Percentiles rank a stretch among this genome's conserved stretches.
phyloP scores from a whole-genome alignment of 108 stramenopile genomes.

The Asterionellopsis glacialis region DNA sequence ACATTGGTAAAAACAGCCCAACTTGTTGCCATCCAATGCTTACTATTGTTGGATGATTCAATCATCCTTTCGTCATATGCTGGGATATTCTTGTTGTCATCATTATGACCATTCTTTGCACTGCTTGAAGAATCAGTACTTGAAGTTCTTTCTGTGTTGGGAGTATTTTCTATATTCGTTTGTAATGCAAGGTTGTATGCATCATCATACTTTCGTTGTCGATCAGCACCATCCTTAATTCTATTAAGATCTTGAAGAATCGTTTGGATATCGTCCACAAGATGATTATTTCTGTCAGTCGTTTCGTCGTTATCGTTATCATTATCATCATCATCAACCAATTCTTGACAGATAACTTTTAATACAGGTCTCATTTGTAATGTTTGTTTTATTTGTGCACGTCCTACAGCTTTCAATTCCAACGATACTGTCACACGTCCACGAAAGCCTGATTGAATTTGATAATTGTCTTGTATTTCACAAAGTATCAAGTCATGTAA shows the following conservation, averaged over 20 bases:
- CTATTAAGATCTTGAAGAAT: neutral
- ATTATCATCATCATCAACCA: neutral
- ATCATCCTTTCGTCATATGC: neutral
- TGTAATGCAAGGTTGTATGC: too few relatives aligned
- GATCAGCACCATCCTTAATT: neutral
- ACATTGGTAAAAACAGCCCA: constrained; percentile 1
- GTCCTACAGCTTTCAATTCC: constrained; percentile 2
- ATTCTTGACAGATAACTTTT: neutral
- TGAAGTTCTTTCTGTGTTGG: too few relatives aligned
- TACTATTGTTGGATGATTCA: neutral
- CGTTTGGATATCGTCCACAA: neutral
- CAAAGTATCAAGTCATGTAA: neutral
- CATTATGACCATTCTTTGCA: too few relatives aligned
- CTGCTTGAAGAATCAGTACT: too few relatives aligned
- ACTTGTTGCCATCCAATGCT: constrained; percentile 1
- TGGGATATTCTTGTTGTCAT: too few relatives aligned
- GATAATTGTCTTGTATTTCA: constrained; percentile 4
- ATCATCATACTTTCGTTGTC: too few relatives aligned
- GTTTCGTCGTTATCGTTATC: neutral
- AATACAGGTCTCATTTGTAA: constrained; percentile 3
- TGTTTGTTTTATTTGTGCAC: neutral
- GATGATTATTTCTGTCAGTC: neutral
- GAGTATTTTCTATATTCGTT: too few relatives aligned
- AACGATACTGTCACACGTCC: constrained; percentile 1
- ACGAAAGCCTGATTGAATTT: constrained; percentile 4